Percentiles rank a stretch among this genome's conserved stretches.
phyloP scores from a whole-genome alignment of 495 filamentous ascomycete species.

The Parmelia sp. region DNA sequence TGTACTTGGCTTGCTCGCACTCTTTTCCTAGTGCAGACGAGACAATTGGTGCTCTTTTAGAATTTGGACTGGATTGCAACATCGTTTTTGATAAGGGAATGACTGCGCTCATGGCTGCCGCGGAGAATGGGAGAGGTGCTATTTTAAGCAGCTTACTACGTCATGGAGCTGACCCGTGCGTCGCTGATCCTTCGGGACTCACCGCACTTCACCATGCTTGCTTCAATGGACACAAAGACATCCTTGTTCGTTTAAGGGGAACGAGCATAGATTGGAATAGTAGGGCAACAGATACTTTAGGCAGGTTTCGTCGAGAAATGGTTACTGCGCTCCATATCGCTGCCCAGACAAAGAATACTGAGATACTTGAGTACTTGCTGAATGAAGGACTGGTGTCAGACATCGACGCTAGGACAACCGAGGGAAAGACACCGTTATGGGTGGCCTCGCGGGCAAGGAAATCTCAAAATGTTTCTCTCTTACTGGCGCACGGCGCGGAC shows the following conservation, averaged over 20 bases:
- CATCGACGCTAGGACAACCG: background rate
- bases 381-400: background rate
- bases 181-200: background rate
- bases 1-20: background rate
- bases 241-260: background rate
- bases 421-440: background rate
- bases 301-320: background rate
- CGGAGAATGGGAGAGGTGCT: background rate
- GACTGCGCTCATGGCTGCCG: conserved; percentile 11
- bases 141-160: background rate
- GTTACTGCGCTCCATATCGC: conserved; percentile 15
- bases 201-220: conserved; percentile 2
- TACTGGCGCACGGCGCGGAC: background rate
- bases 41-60: background rate
- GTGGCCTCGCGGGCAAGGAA: background rate
- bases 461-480: background rate
- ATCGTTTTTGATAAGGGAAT: background rate
- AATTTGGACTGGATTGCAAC: background rate
- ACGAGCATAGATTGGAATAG: conserved; percentile 3
- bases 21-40: background rate
- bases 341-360: background rate
- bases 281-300: background rate
- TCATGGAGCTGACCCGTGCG: background rate
- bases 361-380: background rate
- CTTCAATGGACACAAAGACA: background rate